Base-by-base conservation (phyloP, 2,329 filamentous ascomycete genomes). In the Septoria petroselini region DNA sequence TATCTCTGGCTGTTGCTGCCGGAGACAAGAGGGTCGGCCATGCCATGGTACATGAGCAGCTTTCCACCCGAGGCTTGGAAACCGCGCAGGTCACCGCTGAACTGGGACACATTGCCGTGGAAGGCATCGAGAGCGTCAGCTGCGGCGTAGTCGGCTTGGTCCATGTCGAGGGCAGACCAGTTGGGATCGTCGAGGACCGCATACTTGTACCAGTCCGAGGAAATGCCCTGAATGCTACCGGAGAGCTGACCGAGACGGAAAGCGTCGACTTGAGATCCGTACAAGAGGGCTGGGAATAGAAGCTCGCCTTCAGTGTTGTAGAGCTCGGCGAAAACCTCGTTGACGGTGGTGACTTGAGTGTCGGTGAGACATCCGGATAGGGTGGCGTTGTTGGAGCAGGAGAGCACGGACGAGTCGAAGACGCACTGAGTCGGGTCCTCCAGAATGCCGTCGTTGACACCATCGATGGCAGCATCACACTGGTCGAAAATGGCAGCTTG, bases 251-350 rank as follows among this genome's bases (percentile, higher is more conserved):
- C 58, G 58, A 72, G 53, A 0, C 54, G 53, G 15, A 69, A 66
- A 3, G 71, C 70, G 6, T 65, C 54, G 6, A 71, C 55, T 55
- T 76, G 73, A 11, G 70, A 68, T 12, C 76, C 76, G 5, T 74
- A 76, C 41, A 76, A 71, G 61, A 79, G 71, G n/a, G 71, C 68
- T 1, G 77, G 76, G 59, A 74, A 79, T 12, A 78, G 68, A 1
- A 79, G 62, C 3, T 67, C 65, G 37, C 76, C 76, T 30, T 72
- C 62, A 4, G 63, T 65, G 48, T 71, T 66, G 54, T 70, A 66
- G 25, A 76, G 68, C 31, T 71, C 71, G 9, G 64, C 63, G 59
- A 71, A 75, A 12, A 74, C 66, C 1, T 69, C 57, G 31, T 70
- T 65, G 11, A 78, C 73, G 0, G 71, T 73, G 6, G 66, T 54